Evolutionary conservation across 2,329 filamentous ascomycete species (phyloP), one percentile per base, ranked within the genome.

Genomic region (Ceratocystis cacaofunesta): DNA sequence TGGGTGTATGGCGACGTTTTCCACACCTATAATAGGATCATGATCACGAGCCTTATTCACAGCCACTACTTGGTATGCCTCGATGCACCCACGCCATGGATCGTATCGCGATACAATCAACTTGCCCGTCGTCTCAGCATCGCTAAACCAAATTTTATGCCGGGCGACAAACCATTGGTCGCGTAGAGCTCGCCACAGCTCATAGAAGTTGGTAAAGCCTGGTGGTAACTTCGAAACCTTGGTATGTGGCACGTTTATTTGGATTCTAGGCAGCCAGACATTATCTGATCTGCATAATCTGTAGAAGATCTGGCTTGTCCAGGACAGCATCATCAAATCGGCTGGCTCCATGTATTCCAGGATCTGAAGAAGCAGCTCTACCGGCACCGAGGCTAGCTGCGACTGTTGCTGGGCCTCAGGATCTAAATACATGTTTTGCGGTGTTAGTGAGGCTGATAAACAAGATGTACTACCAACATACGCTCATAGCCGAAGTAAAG

Each of bases 111-210:
- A 80, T 48, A 96, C 72, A 30, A 95, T 80, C 52, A 96, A 74
- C 72, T 87, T 88, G 0, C 92, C 92, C 1, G 82, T 86, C 61
- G 90, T 80, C 36, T 85, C 81, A 1, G 79, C 80, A 73, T 96
- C 90, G 67, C 85, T 83, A 71, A 96, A 92, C 92, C 92, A 96
- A 69, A 96, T 78, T 74, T 89, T 92, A 72, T 89, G 79, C 63
- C 82, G 84, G 0, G 89, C 80, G 0, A 96, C 78, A 71, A 95
- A 96, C 92, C 92, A 96, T 70, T 86, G 84, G 0, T 62, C 61
- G 19, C 46, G 43, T 8, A 62, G 36, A 12, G 61, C 36, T 6
- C 61, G 61, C 61, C 61, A 62, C n/a, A 62, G 61, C n/a, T 62
- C 61, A 17, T 50, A 62, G 43, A 48, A 62, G 46, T 28, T 32